Evolutionary conservation across 139 green algal species (phyloP), one percentile per base, ranked within the genome.

Genomic region (Ulvella scutata): DNA sequence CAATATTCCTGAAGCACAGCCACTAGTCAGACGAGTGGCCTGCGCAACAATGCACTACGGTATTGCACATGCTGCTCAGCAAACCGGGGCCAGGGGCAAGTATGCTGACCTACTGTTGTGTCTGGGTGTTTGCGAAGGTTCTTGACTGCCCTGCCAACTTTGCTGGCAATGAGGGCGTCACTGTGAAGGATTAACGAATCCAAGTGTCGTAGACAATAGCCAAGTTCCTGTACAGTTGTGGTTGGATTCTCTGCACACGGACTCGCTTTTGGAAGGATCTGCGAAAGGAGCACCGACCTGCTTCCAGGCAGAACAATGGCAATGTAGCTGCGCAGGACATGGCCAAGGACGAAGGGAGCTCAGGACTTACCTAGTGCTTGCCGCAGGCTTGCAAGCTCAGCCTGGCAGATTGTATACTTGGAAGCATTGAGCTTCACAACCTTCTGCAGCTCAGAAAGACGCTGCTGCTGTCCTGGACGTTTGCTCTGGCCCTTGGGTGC

Each of bases 381-480:
- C 51, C 33, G 31, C 51, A 67, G 51, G 4, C 33, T 29, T 26
- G 20, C 31, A 6, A 67, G 51, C 17, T 67, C 51, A 29, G 13
- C 4, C 13, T n/a, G 51, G 20, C 51, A 67, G 31, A 67, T 67
- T 10, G 9, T 67, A 23, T 67, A 26, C 51, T 67, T 67, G 31
- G 51, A 67, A 13, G 51, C 51, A 36, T 67, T 67, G 13, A 67
- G 51, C 51, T 67, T 67, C 51, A 67, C 51, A 67, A 67, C 51
- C 33, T 67, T 67, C n/a, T n/a, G n/a, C n/a, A n/a, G n/a, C n/a
- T n/a, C n/a, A n/a, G n/a, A n/a, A n/a, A n/a, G n/a, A n/a, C n/a
- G n/a, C n/a, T n/a, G n/a, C n/a, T n/a, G n/a, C n/a, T n/a, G n/a
- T n/a, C n/a, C n/a, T n/a, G n/a, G n/a, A n/a, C n/a, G n/a, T n/a